Evolutionary conservation across 1,284 basidiomycete genomes (phyloP).

Genomic region (Cyathus olla): DNA sequence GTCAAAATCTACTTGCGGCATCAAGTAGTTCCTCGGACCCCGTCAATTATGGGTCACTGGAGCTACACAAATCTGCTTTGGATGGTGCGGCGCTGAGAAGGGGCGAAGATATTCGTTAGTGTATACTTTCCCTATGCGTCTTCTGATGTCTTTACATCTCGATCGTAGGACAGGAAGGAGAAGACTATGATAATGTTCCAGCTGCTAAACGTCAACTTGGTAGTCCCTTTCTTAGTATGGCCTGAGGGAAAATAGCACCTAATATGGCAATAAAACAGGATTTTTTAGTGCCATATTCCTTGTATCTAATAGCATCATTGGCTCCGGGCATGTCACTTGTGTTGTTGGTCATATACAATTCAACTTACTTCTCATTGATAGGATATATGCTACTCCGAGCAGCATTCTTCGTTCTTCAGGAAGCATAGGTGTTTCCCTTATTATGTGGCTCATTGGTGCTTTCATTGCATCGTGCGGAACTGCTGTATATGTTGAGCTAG

Average conservation of each 20-base stretch:
- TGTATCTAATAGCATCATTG: constrained; percentile 66
- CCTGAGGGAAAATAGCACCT: not conserved
- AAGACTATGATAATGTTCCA: constrained; percentile 55
- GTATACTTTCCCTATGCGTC: constrained; percentile 8
- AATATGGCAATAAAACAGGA: constrained; percentile 39
- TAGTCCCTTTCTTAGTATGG: constrained; percentile 23
- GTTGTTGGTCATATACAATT: not conserved
- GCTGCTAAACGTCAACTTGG: constrained; percentile 55
- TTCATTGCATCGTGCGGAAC: no score
- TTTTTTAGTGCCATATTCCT: no score
- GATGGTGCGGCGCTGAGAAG: constrained; percentile 19
- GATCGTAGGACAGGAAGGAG: constrained; percentile 28
- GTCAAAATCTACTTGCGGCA: no score
- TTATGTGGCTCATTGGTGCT: constrained; percentile 81
- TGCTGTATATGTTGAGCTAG: no score
- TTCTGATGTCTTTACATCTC: not conserved
- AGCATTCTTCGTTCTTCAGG: constrained; percentile 72
- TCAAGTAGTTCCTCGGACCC: no score
- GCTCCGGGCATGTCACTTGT: constrained; percentile 1
- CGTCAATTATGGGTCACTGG: no score
- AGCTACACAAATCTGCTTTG: no score
- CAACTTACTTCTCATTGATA: constrained; percentile 72
- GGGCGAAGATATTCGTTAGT: no score
- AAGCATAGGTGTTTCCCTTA: constrained; percentile 72
- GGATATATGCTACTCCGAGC: no score